Evolutionary conservation across 768 basidiomycete genomes (phyloP), one percentile per base, ranked within the genome.

Genomic region (Mycena olivaceomarginata): DNA sequence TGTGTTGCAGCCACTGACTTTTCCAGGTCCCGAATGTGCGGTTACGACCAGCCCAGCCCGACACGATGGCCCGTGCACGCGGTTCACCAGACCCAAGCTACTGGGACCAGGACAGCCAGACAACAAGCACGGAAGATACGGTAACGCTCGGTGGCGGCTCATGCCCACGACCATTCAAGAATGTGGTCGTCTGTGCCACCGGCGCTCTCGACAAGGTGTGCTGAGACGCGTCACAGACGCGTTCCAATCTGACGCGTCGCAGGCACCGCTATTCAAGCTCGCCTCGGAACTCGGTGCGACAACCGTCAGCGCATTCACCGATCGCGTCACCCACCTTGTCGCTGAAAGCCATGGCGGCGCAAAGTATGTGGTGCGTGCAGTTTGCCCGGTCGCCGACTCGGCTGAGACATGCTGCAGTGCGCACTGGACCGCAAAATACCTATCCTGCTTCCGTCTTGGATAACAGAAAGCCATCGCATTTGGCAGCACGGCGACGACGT

Each of bases 401-500:
- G 31, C 67, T 70, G 48, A 73, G 31, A 25, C 74, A 25, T 22
- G 62, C 16, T 39, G 37, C 74, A 98, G 97, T 97, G 95, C 81
- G 97, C 97, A 0, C 82, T 98, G 25, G 92, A 95, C 82, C 90
- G 93, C 63, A 91, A 93, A 72, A 91, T 98, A 60, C 96, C 96
- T 0, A 95, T 98, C 71, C 88, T 98, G 81, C 86, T 87, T 43
- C 93, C 95, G 0, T 90, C 92, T 0, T 99, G 97, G 97, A 91
- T 99, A n/a, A 84, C 86, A 0, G 93, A 94, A 5, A 90, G 91
- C 77, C 93, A 97, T 85, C 85, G 91, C 2, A 85, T 92, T 39
- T 98, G 97, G 97, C 85, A 95, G 16, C 87, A 88, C 57, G 97
- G 97, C 0, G 95, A 95, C 78, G 95, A 97, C 76, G 91, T 97